Evolutionary conservation across 352 stramenopile species (phyloP), one percentile per base, ranked within the genome.

Genomic region (Pythium grandisporangium): DNA sequence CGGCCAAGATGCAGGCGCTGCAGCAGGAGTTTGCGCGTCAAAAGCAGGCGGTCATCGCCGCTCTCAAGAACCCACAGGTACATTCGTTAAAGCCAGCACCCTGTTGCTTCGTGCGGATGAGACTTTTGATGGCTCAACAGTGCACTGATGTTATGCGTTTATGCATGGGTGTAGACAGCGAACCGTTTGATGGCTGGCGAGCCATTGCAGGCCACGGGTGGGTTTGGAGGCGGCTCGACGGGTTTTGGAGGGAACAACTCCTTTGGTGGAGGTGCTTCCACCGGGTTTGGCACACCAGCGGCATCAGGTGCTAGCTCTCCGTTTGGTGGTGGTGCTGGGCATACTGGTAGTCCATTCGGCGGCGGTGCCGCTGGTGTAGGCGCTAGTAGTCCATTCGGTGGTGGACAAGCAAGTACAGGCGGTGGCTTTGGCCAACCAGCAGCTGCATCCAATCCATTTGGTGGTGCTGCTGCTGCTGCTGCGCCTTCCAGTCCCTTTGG

Each of bases 121-220:
- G n/a, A n/a, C n/a, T n/a, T n/a, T n/a, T n/a, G n/a, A n/a, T 32
- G 27, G 27, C 27, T 32, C 8, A 32, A 14, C 14, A 32, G 27
- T 32, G 27, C 8, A 32, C 27, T 16, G n/a, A 23, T 43, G 35
- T 29, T 12, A 14, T 19, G 32, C n/a, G 32, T 17, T 37, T 37
- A n/a, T 25, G 36, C 26, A 7, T 42, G 7, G 13, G 8, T 30
- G 1, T 47, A 80, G 58, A 64, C 58, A 1, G 61, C 58, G 0
- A 59, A 68, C 45, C 71, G 69, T 7, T 50, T 86, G 10, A 80
- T 86, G 36, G 60, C 63, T 29, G 73, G 73, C 27, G 65, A 82
- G 25, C 37, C 54, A 2, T 39, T 82, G 26, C 49, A 58, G 8
- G 42, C 48, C 2, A 30, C 42, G n/a, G 34, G 30, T 37, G 47